Evolutionary conservation across 108 stramenopile genomes (phyloP).

Genomic region (Nannochloropsis gaditana): DNA sequence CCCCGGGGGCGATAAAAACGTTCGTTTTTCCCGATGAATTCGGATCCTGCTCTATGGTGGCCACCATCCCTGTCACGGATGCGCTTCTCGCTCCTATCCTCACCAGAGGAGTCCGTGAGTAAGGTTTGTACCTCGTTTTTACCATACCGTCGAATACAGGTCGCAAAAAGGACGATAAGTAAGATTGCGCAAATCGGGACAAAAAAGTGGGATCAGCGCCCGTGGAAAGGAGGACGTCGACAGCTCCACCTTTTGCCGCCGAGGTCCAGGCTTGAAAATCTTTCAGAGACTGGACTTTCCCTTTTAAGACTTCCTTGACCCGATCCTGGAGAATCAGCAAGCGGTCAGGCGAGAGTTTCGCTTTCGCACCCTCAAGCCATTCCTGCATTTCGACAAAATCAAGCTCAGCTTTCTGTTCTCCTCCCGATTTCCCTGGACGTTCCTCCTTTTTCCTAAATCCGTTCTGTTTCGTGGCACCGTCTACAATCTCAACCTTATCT

Average conservation of each 20-base stretch:
- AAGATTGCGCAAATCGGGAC: neutral
- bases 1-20: neutral
- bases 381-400: neutral
- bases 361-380: neutral
- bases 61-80: neutral
- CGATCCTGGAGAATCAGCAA: neutral
- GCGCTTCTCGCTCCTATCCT: neutral
- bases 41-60: neutral
- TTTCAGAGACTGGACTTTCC: neutral
- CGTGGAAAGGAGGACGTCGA: neutral
- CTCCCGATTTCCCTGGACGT: neutral
- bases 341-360: neutral
- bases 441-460: too few relatives aligned
- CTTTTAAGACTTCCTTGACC: conserved; percentile 1
- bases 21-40: neutral
- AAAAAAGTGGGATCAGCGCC: conserved; percentile 13
- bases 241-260: neutral
- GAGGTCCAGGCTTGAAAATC: conserved; percentile 15
- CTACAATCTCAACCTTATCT: too few relatives aligned
- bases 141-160: neutral
- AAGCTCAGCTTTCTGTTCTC: neutral
- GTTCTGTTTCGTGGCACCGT: too few relatives aligned
- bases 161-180: neutral
- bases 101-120: neutral
- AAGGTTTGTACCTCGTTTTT: neutral